phyloP scores from a whole-genome alignment of 1,139 yeast species.

The Arxiozyma heterogenica region DNA sequence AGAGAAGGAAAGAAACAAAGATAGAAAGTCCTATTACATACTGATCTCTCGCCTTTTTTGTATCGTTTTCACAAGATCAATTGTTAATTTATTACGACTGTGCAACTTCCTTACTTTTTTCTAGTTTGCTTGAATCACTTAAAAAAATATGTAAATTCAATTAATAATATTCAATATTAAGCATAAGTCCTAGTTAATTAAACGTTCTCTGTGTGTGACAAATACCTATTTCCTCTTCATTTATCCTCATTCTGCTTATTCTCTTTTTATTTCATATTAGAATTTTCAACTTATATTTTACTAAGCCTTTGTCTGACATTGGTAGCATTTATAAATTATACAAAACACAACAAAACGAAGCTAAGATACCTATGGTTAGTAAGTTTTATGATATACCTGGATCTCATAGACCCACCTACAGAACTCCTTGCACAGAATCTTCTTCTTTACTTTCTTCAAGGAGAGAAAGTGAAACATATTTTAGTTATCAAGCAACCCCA shows the following conservation, averaged over 20 bases:
- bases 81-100: no score
- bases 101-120: no score
- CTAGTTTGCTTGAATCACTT: no score
- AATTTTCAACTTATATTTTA: not conserved
- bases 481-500: constrained; percentile 25
- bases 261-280: no score
- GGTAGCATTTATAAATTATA: no score
- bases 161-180: no score
- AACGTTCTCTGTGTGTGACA: not conserved
- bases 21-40: not conserved
- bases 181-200: not conserved
- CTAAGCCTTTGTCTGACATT: not conserved
- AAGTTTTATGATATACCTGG: constrained; percentile 30
- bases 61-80: not conserved
- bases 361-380: constrained; percentile 11
- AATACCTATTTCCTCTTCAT: not conserved
- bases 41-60: not conserved
- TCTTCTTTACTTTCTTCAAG: constrained; percentile 20
- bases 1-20: not conserved
- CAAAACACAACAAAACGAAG: not conserved
- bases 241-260: not conserved
- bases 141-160: not conserved
- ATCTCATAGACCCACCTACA: constrained; percentile 23
- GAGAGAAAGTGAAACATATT: constrained; percentile 19
- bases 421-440: constrained; percentile 12